Conservation (phyloP, 305 asterid species). For the Fraxinus latifolia region DNA sequence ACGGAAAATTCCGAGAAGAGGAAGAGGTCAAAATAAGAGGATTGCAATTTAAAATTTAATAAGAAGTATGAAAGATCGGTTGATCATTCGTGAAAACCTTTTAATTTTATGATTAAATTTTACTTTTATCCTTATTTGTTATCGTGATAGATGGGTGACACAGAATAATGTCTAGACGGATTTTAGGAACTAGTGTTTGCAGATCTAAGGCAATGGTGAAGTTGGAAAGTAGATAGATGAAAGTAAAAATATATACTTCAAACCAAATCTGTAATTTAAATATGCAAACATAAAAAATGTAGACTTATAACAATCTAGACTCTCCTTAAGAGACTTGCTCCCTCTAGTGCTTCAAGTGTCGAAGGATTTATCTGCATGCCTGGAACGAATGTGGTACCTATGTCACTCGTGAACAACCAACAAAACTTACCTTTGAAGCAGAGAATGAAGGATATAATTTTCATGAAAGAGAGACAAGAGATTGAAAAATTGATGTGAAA, state of each 20-base stretch:
- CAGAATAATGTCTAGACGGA: not conserved
- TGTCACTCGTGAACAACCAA: not conserved
- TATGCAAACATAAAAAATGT: not conserved
- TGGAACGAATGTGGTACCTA: not conserved
- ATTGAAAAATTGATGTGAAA: not conserved
- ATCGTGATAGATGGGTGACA: not conserved
- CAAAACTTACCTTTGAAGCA: not conserved
- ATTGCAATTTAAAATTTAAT: not conserved
- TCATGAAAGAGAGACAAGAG: not conserved
- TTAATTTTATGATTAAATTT: not conserved
- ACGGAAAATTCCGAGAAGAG: not conserved
- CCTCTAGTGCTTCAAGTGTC: not conserved
- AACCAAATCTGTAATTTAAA: not conserved
- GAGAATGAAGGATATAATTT: not conserved
- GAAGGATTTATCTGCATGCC: not conserved
- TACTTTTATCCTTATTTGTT: not conserved
- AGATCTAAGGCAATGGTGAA: not conserved
- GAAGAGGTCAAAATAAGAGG: not conserved
- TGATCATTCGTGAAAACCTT: not conserved
- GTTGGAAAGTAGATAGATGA: not conserved
- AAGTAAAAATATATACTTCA: not conserved
- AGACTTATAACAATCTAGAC: not conserved
- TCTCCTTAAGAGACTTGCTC: not conserved
- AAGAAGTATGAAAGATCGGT: not conserved
- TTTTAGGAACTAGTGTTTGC: not conserved